Percentiles rank a stretch among this genome's conserved stretches.
phyloP scores from a whole-genome alignment of 2,329 filamentous ascomycete genomes.

The Chalara sp. region DNA sequence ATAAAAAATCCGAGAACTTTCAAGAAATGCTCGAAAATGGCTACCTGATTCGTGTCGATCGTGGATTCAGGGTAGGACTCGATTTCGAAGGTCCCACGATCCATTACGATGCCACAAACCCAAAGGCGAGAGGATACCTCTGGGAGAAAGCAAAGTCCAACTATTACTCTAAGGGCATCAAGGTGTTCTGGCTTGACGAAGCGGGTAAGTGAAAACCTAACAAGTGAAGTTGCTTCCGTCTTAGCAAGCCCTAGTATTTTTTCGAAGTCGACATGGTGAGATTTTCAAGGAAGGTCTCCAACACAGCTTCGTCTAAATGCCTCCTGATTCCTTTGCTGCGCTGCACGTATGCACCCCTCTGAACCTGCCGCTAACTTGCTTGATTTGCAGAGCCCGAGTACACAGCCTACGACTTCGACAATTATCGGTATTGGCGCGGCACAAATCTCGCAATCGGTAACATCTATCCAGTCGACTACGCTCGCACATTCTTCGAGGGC shows the following conservation, averaged over 20 bases:
- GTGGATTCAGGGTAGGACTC: slow-evolving; percentile 51
- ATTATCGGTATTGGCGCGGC: slow-evolving; percentile 53
- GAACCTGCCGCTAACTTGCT: too few species aligned
- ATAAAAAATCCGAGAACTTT: slow-evolving; percentile 51
- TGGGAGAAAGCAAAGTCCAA: slow-evolving; percentile 52
- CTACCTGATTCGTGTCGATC: slow-evolving; percentile 52
- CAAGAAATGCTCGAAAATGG: slow-evolving; percentile 55
- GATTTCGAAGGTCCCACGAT: slow-evolving; percentile 51
- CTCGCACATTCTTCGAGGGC: slow-evolving; percentile 53
- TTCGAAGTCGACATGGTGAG: too few species aligned
- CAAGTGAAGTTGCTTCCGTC: too few species aligned
- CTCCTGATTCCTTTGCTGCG: too few species aligned
- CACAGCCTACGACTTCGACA: slow-evolving; percentile 55
- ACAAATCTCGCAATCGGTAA: slow-evolving; percentile 51
- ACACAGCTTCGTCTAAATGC: too few species aligned
- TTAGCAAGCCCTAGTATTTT: too few species aligned
- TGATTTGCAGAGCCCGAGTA: slow-evolving; percentile 50
- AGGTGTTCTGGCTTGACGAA: slow-evolving; percentile 63
- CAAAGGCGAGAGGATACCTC: slow-evolving; percentile 48
- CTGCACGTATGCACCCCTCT: too few species aligned
- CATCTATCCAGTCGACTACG: slow-evolving; percentile 51
- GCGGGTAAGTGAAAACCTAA: slow-evolving; percentile 27
- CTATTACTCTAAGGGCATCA: slow-evolving; percentile 56
- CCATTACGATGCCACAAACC: slow-evolving; percentile 59
- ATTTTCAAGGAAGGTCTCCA: too few species aligned